Evolutionary conservation across 352 stramenopile species (phyloP), one percentile per base, ranked within the genome.

Genomic region (Plasmopara muralis): DNA sequence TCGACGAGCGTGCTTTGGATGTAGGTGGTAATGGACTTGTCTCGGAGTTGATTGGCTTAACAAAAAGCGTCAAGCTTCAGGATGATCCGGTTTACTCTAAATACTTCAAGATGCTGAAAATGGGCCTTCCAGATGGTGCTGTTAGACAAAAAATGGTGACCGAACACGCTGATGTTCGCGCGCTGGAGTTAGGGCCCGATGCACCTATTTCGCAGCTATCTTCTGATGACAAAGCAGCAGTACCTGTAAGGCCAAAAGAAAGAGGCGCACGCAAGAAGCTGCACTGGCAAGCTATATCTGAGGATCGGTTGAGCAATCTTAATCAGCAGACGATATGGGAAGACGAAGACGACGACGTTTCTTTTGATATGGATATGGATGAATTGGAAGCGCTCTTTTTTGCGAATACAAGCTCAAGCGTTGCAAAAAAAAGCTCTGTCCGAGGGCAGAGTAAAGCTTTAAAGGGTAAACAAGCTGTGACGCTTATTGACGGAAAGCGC

Each of bases 71-170:
- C 9, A 77, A 66, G n/a, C 55, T 86, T 7, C 45, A 68, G 14
- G 73, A 85, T 34, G 83, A 95, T 52, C 64, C 83, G 18, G 33
- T 76, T 0, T 84, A 92, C 40, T 66, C 69, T 7, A 93, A 95
- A 53, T 98, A 97, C 57, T 97, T 98, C 57, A 95, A 95, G 54
- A 98, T 98, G 91, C 57, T 97, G 20, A 91, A 95, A 53, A 85
- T 96, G 64, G 90, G 92, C n/a, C 48, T 97, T 7, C 86, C 87
- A 5, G 70, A 90, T 20, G 85, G 75, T 14, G 85, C 88, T 3
- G 85, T 97, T 1, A 68, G 73, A 8, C 82, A 96, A 43, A 96
- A 96, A 58, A 88, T 97, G 67, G 45, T 64, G 39, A 67, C 51
- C 7, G 73, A 84, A 9, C 72, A 64, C 20, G 50, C 66, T 9